Base-by-base conservation (phyloP, 2,329 filamentous ascomycete genomes). In the Calonectria pseudoreteaudii region DNA sequence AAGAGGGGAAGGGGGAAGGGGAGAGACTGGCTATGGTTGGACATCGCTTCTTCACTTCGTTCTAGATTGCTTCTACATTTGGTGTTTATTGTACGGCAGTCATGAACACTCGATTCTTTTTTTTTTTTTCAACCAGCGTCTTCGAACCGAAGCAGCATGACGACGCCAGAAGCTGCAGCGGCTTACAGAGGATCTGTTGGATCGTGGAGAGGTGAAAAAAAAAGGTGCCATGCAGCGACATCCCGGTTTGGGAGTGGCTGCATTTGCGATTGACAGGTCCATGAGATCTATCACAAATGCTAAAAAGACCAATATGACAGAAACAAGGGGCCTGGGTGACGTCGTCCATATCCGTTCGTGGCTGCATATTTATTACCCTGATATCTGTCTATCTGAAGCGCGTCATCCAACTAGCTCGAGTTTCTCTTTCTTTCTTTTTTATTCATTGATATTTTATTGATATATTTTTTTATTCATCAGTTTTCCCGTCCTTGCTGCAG, bases 251-350 rank as follows among this genome's bases (percentile, higher is more conserved):
- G 56, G 56, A 41, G 56, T 62, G 56, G 56, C 56, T 62, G 56
- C 56, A 62, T 62, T 26, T 4, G 56, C n/a, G 34, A 62, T 62
- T 62, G 56, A 62, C 56, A 62, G 56, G 56, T 62, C 34, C 56
- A 62, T 62, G 56, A 62, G 56, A 62, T 62, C 56, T 62, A 62
- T 62, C 56, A 62, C 56, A 62, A 62, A 62, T 62, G 56, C 56
- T 62, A 62, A 62, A 62, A 31, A n/a, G 52, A 8, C 14, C 38
- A 62, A 62, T 62, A 38, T 41, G 56, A 62, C 38, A 28, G 23
- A 38, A n/a, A 13, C 28, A 34, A 30, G 30, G 30, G 52, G 13
- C 52, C 30, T 23, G 34, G 5, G 34, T 62, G 56, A 62, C 56
- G 36, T 62, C 56, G 56, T 62, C 56, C 56, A 20, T 62, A 62